Percentiles rank a stretch among this genome's conserved stretches.
These are phyloP conservation scores for Starmerella kuoi DNA, from an alignment of 805 yeast species.

Conservation along the genomic window DNA sequence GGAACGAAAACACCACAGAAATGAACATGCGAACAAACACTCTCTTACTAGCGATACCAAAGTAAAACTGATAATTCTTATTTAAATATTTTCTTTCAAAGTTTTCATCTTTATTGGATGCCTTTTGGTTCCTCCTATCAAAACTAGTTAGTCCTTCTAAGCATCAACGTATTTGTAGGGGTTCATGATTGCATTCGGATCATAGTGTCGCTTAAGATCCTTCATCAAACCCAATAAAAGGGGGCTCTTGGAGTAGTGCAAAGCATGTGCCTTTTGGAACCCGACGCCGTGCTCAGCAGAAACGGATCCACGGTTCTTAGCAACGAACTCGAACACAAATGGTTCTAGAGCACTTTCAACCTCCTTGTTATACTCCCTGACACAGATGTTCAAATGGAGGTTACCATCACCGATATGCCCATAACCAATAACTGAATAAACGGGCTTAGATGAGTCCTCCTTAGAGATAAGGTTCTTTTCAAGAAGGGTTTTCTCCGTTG, in stretches of 20 bases:
- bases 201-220: constrained; percentile 65
- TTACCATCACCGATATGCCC: constrained; percentile 99
- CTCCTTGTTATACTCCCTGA: constrained; percentile 63
- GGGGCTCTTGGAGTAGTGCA: constrained; percentile 70
- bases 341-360: constrained; percentile 83
- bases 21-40: too few relatives aligned
- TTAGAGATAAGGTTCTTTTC: constrained; percentile 50
- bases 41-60: too few relatives aligned
- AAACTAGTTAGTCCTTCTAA: background rate
- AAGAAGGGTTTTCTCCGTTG: constrained; percentile 48
- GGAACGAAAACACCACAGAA: too few relatives aligned
- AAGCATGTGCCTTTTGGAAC: constrained; percentile 85
- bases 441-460: constrained; percentile 51
- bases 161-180: constrained; percentile 59
- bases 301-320: constrained; percentile 56
- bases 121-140: too few relatives aligned
- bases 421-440: constrained; percentile 80
- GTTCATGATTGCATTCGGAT: constrained; percentile 84
- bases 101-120: too few relatives aligned
- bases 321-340: constrained; percentile 84
- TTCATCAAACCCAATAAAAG: constrained; percentile 64
- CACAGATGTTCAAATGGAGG: constrained; percentile 84
- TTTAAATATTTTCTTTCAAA: too few relatives aligned
- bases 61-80: too few relatives aligned
- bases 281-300: constrained; percentile 98